Evolutionary conservation across 179 eudicot genomes (phyloP), one percentile per base, ranked within the genome.

Genomic region (Beta macrorhiza): DNA sequence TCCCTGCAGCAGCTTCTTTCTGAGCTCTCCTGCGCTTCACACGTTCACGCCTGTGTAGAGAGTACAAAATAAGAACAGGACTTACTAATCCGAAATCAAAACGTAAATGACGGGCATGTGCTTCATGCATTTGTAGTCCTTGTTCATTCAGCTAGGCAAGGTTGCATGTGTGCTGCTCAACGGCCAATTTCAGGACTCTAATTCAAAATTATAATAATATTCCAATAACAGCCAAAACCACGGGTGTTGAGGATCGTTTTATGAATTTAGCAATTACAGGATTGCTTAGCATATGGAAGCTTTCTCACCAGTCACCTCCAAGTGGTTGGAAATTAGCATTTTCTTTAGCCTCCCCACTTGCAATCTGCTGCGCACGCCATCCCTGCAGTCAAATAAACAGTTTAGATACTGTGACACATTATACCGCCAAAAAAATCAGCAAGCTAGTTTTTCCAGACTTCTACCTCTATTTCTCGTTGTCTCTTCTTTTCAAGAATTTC

Each of bases 271-370:
- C 4, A 63, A 67, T 19, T 49, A 57, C 1, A 16, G 25, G 37
- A 65, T 12, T 47, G 1, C 61, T 10, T 49, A 14, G 61, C 57
- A 47, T 75, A 45, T 45, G 1, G 80, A 81, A 70, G 53, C 20
- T 47, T 75, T 49, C 88, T 70, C 87, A 92, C 99, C 99, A 96
- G 84, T 96, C 98, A 87, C 99, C 97, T 47, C 98, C 99, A 78
- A 96, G 88, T 8, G 98, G 98, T 88, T 94, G 97, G 80, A 96
- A 96, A 86, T 96, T 96, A 81, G 99, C 99, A 88, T 96, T 96
- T 80, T 89, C 97, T 85, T 85, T 90, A 72, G 99, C 99, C 84
- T 94, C 99, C 57, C 99, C 99, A 82, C 93, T 92, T 63, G 98
- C 93, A 82, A 96, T 92, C 76, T 96, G 99, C 76, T 91, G 89